Evolutionary conservation across 2,329 filamentous ascomycete species (phyloP), one percentile per base, ranked within the genome.

Genomic region (Paecilomyces fulvus): DNA sequence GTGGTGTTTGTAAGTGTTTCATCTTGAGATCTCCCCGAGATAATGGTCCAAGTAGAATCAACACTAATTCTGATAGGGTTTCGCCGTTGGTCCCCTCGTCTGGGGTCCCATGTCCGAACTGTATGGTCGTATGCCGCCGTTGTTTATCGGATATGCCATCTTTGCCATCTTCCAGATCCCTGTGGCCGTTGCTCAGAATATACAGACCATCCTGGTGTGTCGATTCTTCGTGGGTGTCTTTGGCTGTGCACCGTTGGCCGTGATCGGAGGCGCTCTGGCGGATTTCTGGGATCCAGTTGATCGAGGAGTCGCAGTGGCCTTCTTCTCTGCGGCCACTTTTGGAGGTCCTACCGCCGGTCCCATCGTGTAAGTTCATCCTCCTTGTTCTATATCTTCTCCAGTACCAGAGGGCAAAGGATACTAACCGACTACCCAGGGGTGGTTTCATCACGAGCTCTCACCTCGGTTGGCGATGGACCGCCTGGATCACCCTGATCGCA

Each of bases 381-480:
- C 37, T 11, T 31, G 4, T 12, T 31, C 25, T 7, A 28, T 28
- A 46, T 50, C n/a, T 52, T 37, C 48, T 28, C 51, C 28, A 17
- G 8, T 33, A 30, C n/a, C 31, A 30, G 30, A 52, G 14, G 50
- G 17, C 3, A 37, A 31, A 6, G 23, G 17, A 21, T 21, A 46
- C 28, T 25, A 53, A 53, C 52, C n/a, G 20, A 20, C 25, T 2
- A 48, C 49, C 37, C 30, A 65, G 63, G 2, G 79, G 79, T 11
- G 77, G 75, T 0, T 82, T 81, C 58, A 74, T 81, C 23, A 77
- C 75, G 1, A 68, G 78, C 50, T 77, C 71, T 17, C 59, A 76
- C 57, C 74, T 83, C 0, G 79, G 80, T 28, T 84, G 82, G 81
- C 72, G 81, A 37, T 84, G 81, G 81, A 83, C 79, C 0, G 75